Evolutionary conservation across 139 green algal species (phyloP), one percentile per base, ranked within the genome.

Genomic region (Pleodorina starrii): DNA sequence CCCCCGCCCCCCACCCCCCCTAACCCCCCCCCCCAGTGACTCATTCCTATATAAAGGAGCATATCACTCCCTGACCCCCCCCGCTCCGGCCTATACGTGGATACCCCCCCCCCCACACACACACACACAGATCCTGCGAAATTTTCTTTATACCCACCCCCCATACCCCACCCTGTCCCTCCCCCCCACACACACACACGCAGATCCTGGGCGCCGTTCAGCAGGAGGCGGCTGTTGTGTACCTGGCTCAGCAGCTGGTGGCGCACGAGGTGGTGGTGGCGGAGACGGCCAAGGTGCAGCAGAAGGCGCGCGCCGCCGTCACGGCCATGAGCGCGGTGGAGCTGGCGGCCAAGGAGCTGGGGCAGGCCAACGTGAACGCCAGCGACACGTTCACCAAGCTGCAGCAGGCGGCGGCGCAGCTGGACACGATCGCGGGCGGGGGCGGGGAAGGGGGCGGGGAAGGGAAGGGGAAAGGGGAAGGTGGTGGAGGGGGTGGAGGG

Each of bases 161-260:
- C 54, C n/a, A 1, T 54, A 19, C 32, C 17, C 21, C 9, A 36
- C 78, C 36, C 23, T 38, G 44, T 36, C 78, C 54, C 21, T 66
- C 51, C 51, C 14, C 51, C 17, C 54, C 29, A 66, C 54, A 32
- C 54, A 25, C n/a, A n/a, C n/a, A n/a, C n/a, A 0, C 44, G 27
- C 63, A 88, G 82, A 94, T 93, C 72, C 46, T 97, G 57, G 50
- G 78, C 43, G 92, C 93, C 14, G 95, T 98, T 3, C 86, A 93
- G 40, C 91, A 98, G 90, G 96, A 98, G 87, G 90, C 91, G 11
- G 93, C 95, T 73, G 96, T 98, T 78, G 96, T 98, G 82, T 90
- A 96, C 81, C 86, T 98, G 77, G 96, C 95, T 21, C 93, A 97
- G 89, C 91, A 97, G 92, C 89, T 98, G 51, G 94, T 92, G 23